A percentile compares a stretch with the other conserved stretches of the same genome.
phyloP scores from a whole-genome alignment of 371 early-diverging fungal species.

The Lichtheimia hyalospora region DNA sequence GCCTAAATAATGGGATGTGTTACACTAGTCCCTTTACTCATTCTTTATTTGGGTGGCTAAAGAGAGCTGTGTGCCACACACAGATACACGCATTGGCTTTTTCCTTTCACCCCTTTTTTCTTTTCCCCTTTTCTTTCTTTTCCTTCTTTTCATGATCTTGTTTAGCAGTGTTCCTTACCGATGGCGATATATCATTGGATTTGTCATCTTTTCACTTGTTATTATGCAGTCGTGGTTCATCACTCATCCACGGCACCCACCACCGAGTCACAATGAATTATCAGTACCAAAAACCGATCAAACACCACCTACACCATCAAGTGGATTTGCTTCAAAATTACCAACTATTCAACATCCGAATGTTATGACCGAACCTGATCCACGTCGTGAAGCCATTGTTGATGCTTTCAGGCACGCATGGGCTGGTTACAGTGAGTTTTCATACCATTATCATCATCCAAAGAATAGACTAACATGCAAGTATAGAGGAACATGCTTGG shows the following conservation, averaged over 20 bases:
- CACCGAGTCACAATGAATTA: too few relatives aligned
- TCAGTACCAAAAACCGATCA: too few relatives aligned
- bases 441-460: not conserved
- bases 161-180: conserved; percentile 7
- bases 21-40: not conserved
- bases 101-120: not conserved
- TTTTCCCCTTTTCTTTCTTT: not conserved
- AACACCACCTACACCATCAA: not conserved
- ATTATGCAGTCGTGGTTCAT: conserved; percentile 8
- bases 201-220: not conserved
- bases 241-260: not conserved
- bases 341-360: conserved; percentile 13
- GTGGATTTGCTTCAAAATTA: conserved; percentile 4
- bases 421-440: conserved; percentile 3
- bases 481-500: conserved; percentile 41
- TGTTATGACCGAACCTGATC: conserved; percentile 14
- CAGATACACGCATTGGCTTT: not conserved
- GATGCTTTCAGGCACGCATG: conserved; percentile 18
- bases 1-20: not conserved
- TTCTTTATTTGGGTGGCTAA: not conserved
- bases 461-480: not conserved
- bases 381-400: conserved; percentile 24
- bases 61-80: not conserved
- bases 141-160: not conserved
- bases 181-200: conserved; percentile 7